Conservation (phyloP, 495 filamentous ascomycete species). For the Peziza echinospora region DNA sequence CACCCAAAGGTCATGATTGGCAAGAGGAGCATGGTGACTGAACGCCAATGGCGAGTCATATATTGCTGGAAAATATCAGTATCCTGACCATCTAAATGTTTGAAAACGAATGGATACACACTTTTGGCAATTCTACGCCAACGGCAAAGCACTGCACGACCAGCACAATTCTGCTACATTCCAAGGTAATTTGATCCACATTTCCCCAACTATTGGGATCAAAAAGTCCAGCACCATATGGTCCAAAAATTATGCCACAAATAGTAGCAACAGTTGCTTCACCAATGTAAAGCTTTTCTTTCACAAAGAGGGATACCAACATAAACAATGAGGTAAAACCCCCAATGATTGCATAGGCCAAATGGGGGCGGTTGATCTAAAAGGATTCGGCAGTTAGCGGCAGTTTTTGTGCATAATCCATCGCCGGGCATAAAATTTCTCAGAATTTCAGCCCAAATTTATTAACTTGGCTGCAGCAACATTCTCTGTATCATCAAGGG, state of each 20-base stretch:
- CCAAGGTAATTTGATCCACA: conserved; percentile 82
- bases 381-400: no score
- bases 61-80: conserved; percentile 49
- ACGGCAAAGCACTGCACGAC: conserved; percentile 99
- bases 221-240: conserved; percentile 81
- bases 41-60: conserved; percentile 96
- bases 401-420: no score
- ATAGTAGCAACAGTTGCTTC: conserved; percentile 94
- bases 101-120: conserved; percentile 1
- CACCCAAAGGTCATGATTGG: conserved; percentile 98
- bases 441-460: no score
- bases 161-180: conserved; percentile 90
- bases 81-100: no score
- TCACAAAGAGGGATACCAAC: conserved; percentile 92
- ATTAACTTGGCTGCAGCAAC: no score
- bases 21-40: conserved; percentile 65
- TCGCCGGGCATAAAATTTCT: no score
- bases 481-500: no score
- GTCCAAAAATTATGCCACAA: conserved; percentile 93
- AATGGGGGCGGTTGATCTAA: conserved; percentile 78
- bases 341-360: conserved; percentile 96
- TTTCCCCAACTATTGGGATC: conserved; percentile 74
- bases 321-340: conserved; percentile 98
- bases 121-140: conserved; percentile 89
- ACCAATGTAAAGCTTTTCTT: conserved; percentile 95